Percentiles rank a stretch among this genome's conserved stretches.
Evolutionary conservation across 2,329 filamentous ascomycete species (phyloP).

Genomic region (Xylaria hypoxylon): DNA sequence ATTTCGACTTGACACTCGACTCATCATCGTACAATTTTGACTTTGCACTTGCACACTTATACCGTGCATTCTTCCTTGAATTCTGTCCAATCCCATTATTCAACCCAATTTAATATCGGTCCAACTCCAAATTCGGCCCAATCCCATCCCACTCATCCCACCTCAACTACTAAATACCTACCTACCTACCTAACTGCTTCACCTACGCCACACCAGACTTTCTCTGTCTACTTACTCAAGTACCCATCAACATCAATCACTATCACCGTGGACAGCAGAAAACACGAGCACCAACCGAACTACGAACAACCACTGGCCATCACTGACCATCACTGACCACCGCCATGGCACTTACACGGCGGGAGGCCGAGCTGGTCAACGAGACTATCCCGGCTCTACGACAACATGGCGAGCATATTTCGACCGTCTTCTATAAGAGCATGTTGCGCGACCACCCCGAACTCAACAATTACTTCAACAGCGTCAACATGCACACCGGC

Average conservation of each 20-base stretch:
- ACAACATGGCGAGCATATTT: constrained; percentile 75
- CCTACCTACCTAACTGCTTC: neutral
- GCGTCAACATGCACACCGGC: constrained; percentile 70
- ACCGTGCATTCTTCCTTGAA: neutral
- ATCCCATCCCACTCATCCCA: neutral
- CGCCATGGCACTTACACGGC: constrained; percentile 56
- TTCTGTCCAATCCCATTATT: neutral
- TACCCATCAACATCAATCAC: neutral
- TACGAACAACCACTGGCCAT: neutral
- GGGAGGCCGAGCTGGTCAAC: constrained; percentile 74
- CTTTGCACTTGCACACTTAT: neutral
- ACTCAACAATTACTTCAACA: constrained; percentile 78
- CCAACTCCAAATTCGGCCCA: neutral
- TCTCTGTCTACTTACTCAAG: neutral
- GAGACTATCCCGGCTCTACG: constrained; percentile 76
- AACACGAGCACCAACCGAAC: neutral
- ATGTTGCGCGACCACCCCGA: constrained; percentile 74
- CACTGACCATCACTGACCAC: neutral
- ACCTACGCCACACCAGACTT: neutral
- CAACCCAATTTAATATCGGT: neutral
- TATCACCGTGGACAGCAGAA: neutral
- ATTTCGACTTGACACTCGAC: neutral
- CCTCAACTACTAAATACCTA: constrained; percentile 3
- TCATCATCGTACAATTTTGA: constrained; percentile 12
- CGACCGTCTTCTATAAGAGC: constrained; percentile 77